Evolutionary conservation across 2,329 filamentous ascomycete species (phyloP), one percentile per base, ranked within the genome.

Genomic region (Ceratocystis ficicola): DNA sequence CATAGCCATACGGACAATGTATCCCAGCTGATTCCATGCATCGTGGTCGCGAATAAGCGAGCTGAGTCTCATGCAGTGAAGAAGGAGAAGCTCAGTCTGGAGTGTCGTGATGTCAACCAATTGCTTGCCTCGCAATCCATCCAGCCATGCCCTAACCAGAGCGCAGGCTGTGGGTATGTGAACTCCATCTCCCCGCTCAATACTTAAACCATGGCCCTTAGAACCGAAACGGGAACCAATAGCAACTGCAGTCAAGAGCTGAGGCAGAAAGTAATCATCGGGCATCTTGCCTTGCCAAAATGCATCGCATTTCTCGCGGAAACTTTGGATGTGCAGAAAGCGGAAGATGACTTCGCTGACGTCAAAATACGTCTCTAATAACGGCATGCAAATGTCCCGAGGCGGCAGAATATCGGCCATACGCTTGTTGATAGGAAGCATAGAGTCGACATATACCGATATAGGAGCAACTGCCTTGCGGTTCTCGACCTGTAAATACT

Each of bases 121-220:
- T 67, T 81, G 79, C 70, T 82, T 82, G 8, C 81, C 80, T 22
- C 77, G 75, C 3, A 83, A 72, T 20, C 76, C 73, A 68, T 83
- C 80, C 28, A 83, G 72, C 81, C 81, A 84, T 1, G 76, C 74
- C 46, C 80, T 77, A 5, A 83, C 80, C 10, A 84, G 75, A 22
- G 80, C 78, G 66, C 79, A 82, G 17, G 81, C 81, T 3, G 81
- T 84, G 1, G 81, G 81, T 57, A 82, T 80, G 68, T 84, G 81
- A 2, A 83, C 79, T 17, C 81, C 79, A 28, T 83, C 80, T 2
- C 73, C 72, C n/a, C 80, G 76, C 68, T 83, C 81, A 60, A 78
- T 78, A 8, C 76, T 75, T 5, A 82, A 74, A 0, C 80, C 80
- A 64, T 78, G 78, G 5, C 78, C 78, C 65, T 79, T 77, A 1